These are phyloP conservation scores for Amaranthus cruentus DNA, from an alignment of 148 eudicot genomes.

Conservation along the genomic window DNA sequence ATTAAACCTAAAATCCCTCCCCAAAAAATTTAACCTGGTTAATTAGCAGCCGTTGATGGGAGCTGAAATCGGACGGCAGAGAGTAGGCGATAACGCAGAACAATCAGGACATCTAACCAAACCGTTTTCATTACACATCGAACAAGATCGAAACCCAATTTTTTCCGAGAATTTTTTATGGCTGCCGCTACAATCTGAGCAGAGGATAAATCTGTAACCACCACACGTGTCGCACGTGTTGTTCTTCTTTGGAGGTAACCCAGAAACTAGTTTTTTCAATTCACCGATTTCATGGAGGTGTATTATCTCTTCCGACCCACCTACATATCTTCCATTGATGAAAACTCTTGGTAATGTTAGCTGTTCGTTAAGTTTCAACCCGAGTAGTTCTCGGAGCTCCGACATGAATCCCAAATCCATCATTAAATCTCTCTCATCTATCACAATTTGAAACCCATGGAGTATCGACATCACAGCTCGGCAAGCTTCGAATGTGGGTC, in stretches of 20 bases:
- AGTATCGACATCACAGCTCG: constrained; percentile 49
- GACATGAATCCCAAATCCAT: constrained; percentile 52
- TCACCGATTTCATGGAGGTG: constrained; percentile 68
- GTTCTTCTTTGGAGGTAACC: constrained; percentile 27
- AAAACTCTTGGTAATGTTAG: constrained; percentile 60
- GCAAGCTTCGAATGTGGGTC: constrained; percentile 72
- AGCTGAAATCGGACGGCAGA: constrained; percentile 14
- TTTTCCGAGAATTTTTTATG: constrained; percentile 55
- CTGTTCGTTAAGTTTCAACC: constrained; percentile 8
- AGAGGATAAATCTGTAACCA: constrained; percentile 57
- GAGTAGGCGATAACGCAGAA: constrained; percentile 10
- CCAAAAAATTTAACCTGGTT: background rate
- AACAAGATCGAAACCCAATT: constrained; percentile 55
- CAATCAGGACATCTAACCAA: constrained; percentile 71
- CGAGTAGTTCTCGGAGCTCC: constrained; percentile 48
- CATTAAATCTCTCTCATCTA: constrained; percentile 74
- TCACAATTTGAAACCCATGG: constrained; percentile 40
- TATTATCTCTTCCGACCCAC: constrained; percentile 72
- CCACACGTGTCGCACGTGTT: constrained; percentile 62
- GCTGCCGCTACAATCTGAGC: constrained; percentile 73
- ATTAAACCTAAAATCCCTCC: background rate
- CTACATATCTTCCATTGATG: constrained; percentile 60
- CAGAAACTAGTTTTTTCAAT: constrained; percentile 49
- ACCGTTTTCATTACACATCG: constrained; percentile 68
- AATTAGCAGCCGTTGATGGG: background rate